A percentile compares a stretch with the other conserved stretches of the same genome.
Conservation (phyloP, 176 grass and related monocot genomes). For the Triticum monococcum region DNA sequence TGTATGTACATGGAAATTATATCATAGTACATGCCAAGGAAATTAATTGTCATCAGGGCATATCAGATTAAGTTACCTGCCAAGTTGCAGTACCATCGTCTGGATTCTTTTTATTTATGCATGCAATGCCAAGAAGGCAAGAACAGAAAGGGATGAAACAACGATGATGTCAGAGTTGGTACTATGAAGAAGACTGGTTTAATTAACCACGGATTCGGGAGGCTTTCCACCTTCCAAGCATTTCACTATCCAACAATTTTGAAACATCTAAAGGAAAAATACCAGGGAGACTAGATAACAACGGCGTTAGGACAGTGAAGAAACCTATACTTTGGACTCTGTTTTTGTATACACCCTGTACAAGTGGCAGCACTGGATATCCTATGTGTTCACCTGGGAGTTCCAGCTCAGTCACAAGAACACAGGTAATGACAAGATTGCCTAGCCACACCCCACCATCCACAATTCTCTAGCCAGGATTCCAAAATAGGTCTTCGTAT, state of each 20-base stretch:
- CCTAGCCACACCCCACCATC: constrained; percentile 32
- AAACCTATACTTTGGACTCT: constrained; percentile 9
- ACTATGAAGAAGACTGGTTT: neutral
- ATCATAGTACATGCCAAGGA: neutral
- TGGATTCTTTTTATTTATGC: neutral
- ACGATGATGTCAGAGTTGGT: neutral
- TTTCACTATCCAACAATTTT: neutral
- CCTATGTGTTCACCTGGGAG: constrained; percentile 23
- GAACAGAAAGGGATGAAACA: neutral
- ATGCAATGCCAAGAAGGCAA: constrained; percentile 15
- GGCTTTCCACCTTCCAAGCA: constrained; percentile 6
- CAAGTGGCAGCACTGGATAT: constrained; percentile 24
- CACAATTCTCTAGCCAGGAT: constrained; percentile 25
- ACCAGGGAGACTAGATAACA: neutral
- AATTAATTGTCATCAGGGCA: neutral
- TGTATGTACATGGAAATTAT: neutral
- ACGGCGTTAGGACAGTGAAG: constrained; percentile 10
- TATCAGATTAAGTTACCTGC: neutral
- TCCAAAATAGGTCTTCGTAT: constrained; percentile 27
- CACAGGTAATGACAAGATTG: constrained; percentile 22
- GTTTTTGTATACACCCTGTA: neutral
- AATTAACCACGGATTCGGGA: neutral
- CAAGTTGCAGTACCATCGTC: neutral
- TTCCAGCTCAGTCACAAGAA: constrained; percentile 13
- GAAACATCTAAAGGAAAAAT: neutral